Percentiles rank a stretch among this genome's conserved stretches.
Conservation (phyloP, 2,329 filamentous ascomycete species). For the Cucurbitaria berberidis region DNA sequence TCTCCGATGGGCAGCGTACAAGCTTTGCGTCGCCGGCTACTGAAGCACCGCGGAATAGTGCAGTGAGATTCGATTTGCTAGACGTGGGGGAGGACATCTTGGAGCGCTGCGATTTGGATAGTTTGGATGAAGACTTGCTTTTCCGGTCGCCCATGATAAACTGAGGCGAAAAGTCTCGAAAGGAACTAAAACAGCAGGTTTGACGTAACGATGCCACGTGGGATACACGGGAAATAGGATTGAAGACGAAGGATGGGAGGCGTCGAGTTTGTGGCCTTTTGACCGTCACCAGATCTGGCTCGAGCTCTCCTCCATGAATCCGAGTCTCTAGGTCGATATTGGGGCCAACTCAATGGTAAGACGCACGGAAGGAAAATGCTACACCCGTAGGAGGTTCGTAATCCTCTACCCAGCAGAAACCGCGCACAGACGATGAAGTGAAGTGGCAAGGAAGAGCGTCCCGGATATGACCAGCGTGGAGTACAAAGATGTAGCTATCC, state of each 20-base stretch:
- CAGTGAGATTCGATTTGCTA: constrained; percentile 22
- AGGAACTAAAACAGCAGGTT: constrained; percentile 1
- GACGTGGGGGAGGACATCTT: constrained; percentile 24
- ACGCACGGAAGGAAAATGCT: constrained; percentile 14
- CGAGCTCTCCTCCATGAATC: constrained; percentile 8
- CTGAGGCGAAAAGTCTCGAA: constrained; percentile 1
- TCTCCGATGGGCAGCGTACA: constrained; percentile 33
- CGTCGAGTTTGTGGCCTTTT: constrained; percentile 8
- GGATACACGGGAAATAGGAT: background rate
- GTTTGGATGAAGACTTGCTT: constrained; percentile 19
- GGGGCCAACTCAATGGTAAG: constrained; percentile 11
- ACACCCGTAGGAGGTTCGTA: constrained; percentile 14
- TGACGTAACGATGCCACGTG: background rate
- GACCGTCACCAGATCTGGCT: constrained; percentile 7
- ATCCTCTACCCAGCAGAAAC: constrained; percentile 20
- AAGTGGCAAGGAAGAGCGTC: constrained; percentile 23
- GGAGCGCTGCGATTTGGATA: constrained; percentile 11
- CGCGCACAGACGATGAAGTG: constrained; percentile 14
- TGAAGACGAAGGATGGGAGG: background rate
- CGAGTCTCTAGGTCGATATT: constrained; percentile 6
- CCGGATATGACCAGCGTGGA: constrained; percentile 26
- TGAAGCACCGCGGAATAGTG: constrained; percentile 20
- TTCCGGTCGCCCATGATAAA: constrained; percentile 35
- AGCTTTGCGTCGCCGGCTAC: constrained; percentile 26
- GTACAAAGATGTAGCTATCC: constrained; percentile 17